Percentiles rank a stretch among this genome's conserved stretches.
These are phyloP conservation scores for Fusarium chuoi DNA, from an alignment of 2,329 filamentous ascomycete species.

Conservation along the genomic window DNA sequence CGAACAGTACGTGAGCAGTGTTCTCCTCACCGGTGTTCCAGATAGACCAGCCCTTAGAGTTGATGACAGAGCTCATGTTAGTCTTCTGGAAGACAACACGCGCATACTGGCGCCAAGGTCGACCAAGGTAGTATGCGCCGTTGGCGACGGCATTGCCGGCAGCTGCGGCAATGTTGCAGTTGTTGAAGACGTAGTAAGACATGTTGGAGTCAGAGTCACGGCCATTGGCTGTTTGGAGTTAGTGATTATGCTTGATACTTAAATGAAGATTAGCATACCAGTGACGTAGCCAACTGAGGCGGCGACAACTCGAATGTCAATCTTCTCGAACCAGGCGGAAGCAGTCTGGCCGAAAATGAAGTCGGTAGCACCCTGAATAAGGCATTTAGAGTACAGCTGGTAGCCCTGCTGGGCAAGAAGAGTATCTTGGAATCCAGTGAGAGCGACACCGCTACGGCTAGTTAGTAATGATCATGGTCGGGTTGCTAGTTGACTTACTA, in stretches of 20 bases:
- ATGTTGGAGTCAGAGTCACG: conserved; percentile 47
- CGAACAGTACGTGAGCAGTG: conserved; percentile 64
- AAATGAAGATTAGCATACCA: conserved; percentile 42
- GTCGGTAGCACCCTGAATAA: conserved; percentile 61
- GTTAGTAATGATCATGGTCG: rapidly evolving
- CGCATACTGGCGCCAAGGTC: conserved; percentile 59
- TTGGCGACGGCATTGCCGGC: conserved; percentile 50
- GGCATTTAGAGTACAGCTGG: conserved; percentile 58
- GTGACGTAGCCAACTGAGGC: conserved; percentile 54
- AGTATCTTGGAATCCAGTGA: conserved; percentile 63
- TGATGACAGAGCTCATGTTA: conserved; percentile 64
- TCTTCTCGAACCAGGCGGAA: conserved; percentile 56
- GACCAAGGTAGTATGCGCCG: conserved; percentile 59
- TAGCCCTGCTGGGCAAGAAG: conserved; percentile 57
- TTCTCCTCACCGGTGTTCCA: conserved; percentile 63
- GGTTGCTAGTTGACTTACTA: conserved; percentile 42
- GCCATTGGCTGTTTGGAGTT: conserved; percentile 52
- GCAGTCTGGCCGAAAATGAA: conserved; percentile 60
- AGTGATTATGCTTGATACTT: rapidly evolving
- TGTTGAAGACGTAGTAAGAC: conserved; percentile 60
- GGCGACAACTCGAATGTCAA: conserved; percentile 52
- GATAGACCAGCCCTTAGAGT: conserved; percentile 65
- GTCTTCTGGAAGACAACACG: conserved; percentile 62
- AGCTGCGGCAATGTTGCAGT: conserved; percentile 54
- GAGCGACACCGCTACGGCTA: conserved; percentile 46